Conservation (phyloP, 352 stramenopile species). For the Saprolegnia parasitica region DNA sequence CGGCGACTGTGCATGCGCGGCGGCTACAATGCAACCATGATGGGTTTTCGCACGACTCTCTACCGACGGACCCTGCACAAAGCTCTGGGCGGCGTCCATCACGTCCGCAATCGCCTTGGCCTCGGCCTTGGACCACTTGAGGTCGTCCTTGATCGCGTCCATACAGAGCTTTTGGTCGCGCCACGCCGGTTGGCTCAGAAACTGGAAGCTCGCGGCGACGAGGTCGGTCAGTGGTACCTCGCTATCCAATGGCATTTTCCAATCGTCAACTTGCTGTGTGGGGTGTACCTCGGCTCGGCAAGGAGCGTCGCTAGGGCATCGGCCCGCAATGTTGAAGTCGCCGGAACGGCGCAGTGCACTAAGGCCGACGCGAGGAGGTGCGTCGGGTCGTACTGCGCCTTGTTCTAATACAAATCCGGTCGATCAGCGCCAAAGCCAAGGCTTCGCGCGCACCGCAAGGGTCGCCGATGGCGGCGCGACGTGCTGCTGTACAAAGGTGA, state of each 20-base stretch:
- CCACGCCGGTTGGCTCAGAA: constrained; percentile 7
- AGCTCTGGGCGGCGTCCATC: not conserved
- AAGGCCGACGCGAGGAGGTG: constrained; percentile 17
- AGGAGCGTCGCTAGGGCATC: not conserved
- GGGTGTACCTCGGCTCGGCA: not conserved
- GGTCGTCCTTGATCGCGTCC: constrained; percentile 26
- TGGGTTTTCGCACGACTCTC: not conserved
- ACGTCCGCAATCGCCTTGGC: constrained; percentile 1
- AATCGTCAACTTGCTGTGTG: not conserved
- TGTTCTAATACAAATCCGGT: not conserved
- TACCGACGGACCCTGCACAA: not conserved
- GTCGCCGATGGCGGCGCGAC: not conserved
- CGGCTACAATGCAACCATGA: not conserved
- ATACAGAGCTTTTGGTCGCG: not conserved
- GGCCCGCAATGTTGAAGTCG: not conserved
- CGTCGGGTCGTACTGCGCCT: constrained; percentile 12
- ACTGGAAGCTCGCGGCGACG: not conserved
- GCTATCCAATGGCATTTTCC: not conserved
- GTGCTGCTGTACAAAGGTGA: not conserved
- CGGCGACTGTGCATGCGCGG: not conserved
- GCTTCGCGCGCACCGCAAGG: not conserved
- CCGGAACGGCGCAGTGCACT: not conserved
- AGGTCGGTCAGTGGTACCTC: constrained; percentile 6
- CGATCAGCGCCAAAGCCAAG: not conserved
- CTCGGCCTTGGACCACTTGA: constrained; percentile 30